Evolutionary conservation across 164 flowering plant species (phyloP).

Genomic region (Magnolia officinalis): DNA sequence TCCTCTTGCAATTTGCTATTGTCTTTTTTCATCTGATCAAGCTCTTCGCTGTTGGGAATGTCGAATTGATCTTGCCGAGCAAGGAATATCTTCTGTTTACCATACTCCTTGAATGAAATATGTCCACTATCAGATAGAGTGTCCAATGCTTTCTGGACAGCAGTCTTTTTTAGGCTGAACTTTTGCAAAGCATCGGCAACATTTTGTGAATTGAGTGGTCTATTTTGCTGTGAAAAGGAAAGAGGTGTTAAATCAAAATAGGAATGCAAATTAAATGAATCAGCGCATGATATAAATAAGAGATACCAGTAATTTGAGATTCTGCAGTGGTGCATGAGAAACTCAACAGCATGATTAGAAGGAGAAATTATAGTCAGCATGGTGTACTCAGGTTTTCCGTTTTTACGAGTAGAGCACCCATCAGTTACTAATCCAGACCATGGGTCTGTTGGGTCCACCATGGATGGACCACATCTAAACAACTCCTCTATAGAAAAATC

Average conservation of each 20-base stretch:
- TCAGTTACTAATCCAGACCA: too few species aligned
- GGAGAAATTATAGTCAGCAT: too few species aligned
- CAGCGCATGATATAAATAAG: neutral
- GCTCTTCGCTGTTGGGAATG: constrained; percentile 81
- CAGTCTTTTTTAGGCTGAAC: constrained; percentile 84
- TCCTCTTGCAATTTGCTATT: constrained; percentile 64
- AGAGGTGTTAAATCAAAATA: neutral
- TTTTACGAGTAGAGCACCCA: too few species aligned
- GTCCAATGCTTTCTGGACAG: constrained; percentile 82
- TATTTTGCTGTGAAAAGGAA: constrained; percentile 67
- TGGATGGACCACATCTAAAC: too few species aligned
- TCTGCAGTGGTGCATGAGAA: neutral
- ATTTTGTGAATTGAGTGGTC: constrained; percentile 87
- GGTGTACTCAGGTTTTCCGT: too few species aligned
- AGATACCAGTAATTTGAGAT: neutral
- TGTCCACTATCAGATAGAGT: constrained; percentile 23
- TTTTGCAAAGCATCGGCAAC: constrained; percentile 91
- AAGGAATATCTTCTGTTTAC: constrained; percentile 91
- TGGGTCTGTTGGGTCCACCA: too few species aligned
- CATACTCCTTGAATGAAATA: constrained; percentile 68
- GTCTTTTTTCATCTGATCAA: constrained; percentile 76
- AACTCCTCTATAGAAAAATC: too few species aligned
- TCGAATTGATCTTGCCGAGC: constrained; percentile 92
- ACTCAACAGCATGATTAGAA: too few species aligned
- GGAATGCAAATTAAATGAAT: neutral